phyloP scores from a whole-genome alignment of 352 stramenopile genomes.

The Phytophthora boehmeriae region DNA sequence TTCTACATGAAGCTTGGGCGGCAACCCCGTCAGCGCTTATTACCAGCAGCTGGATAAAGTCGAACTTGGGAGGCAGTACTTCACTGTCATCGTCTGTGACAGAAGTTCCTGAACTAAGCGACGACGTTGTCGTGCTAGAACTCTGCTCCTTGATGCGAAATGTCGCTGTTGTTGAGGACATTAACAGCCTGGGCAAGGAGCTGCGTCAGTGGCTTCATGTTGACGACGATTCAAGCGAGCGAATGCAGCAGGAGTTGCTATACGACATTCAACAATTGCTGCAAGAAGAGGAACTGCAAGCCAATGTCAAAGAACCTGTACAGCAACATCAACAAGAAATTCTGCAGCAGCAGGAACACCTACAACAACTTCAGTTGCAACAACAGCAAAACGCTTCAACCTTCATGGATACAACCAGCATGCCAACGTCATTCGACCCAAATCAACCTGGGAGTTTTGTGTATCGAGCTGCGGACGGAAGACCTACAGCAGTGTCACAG shows the following conservation, averaged over 20 bases:
- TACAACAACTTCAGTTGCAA: conserved; percentile 16
- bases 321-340: conserved; percentile 5
- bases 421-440: conserved; percentile 11
- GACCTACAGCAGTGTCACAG: background rate
- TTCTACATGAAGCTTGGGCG: conserved; percentile 50
- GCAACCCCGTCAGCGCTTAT: conserved; percentile 29
- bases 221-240: conserved; percentile 53
- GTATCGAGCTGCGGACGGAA: conserved; percentile 5
- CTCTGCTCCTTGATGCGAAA: conserved; percentile 45
- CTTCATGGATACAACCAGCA: conserved; percentile 12
- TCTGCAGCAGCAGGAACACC: conserved; percentile 6
- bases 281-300: conserved; percentile 44
- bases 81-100: background rate
- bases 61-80: conserved; percentile 26
- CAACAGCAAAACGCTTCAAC: conserved; percentile 14
- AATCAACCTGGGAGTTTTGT: conserved; percentile 10
- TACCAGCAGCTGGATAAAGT: conserved; percentile 38
- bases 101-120: conserved; percentile 22
- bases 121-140: conserved; percentile 45
- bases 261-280: conserved; percentile 48
- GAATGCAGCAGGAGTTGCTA: conserved; percentile 57
- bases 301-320: conserved; percentile 1
- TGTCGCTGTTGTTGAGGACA: conserved; percentile 31
- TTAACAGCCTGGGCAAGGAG: conserved; percentile 43
- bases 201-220: conserved; percentile 44